Evolutionary conservation across 2,329 filamentous ascomycete species (phyloP).

Genomic region (Arthrobotrys conoides): DNA sequence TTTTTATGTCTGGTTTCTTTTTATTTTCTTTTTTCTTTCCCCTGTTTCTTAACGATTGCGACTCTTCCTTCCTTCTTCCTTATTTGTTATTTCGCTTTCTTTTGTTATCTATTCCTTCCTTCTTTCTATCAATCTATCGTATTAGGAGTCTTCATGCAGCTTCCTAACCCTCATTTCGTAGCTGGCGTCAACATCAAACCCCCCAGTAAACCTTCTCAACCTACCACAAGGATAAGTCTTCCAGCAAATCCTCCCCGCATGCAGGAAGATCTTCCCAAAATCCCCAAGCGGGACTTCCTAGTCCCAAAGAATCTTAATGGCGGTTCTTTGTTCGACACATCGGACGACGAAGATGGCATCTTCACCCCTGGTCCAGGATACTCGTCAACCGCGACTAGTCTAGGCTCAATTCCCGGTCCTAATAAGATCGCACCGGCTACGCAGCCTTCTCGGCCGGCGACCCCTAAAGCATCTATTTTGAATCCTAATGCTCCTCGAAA

Average conservation of each 20-base stretch:
- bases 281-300: slow-evolving; percentile 51
- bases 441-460: slow-evolving; percentile 44
- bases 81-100: slow-evolving; percentile 13
- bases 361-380: slow-evolving; percentile 60
- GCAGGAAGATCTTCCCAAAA: slow-evolving; percentile 49
- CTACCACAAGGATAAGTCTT: slow-evolving; percentile 21
- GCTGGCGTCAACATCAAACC: slow-evolving; percentile 23
- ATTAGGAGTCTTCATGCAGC: slow-evolving; percentile 47
- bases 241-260: slow-evolving; percentile 43
- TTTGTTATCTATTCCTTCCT: slow-evolving; percentile 28
- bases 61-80: slow-evolving; percentile 9
- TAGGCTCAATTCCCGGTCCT: slow-evolving; percentile 34
- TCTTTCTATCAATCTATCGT: slow-evolving; percentile 7
- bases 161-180: slow-evolving; percentile 50
- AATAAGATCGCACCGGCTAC: slow-evolving; percentile 32
- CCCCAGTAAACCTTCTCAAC: slow-evolving; percentile 6
- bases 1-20: neutral
- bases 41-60: neutral
- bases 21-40: slow-evolving; percentile 5
- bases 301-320: slow-evolving; percentile 45
- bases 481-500: slow-evolving; percentile 19
- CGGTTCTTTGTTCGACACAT: slow-evolving; percentile 48
- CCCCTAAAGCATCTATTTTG: slow-evolving; percentile 37
- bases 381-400: slow-evolving; percentile 49
- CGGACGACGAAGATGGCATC: slow-evolving; percentile 56